Conservation (phyloP, 1,139 yeast genomes). For the Ogataea hybrid region DNA sequence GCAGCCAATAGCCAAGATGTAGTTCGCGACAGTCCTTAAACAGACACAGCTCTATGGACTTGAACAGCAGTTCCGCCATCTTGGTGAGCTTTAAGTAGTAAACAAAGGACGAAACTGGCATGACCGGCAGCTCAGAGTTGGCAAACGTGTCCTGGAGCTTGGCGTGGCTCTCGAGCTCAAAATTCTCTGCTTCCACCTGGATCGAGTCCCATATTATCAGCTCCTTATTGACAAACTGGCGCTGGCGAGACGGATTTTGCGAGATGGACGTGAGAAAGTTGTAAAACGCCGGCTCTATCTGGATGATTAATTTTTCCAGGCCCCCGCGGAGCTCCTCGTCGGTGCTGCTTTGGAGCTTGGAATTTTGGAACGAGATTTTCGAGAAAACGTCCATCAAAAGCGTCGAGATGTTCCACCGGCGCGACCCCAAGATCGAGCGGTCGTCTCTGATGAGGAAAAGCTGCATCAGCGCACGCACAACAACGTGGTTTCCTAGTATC, state of each 20-base stretch:
- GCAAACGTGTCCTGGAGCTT: constrained; percentile 21
- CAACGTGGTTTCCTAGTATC: constrained; percentile 41
- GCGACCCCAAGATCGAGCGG: constrained; percentile 45
- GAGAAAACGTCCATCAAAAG: constrained; percentile 18
- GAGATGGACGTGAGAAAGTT: constrained; percentile 59
- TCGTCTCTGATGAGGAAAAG: constrained; percentile 61
- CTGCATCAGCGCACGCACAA: constrained; percentile 62
- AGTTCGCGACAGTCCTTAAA: constrained; percentile 69
- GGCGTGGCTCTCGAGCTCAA: constrained; percentile 39
- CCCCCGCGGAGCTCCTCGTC: constrained; percentile 13
- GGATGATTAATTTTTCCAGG: constrained; percentile 31
- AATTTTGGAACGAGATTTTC: constrained; percentile 20
- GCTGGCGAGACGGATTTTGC: constrained; percentile 78
- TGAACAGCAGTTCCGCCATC: constrained; percentile 70
- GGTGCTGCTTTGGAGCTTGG: constrained; percentile 15
- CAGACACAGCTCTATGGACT: constrained; percentile 76
- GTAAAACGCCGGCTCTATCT: constrained; percentile 46
- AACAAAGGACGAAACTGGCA: constrained; percentile 68
- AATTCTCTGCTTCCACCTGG: constrained; percentile 63
- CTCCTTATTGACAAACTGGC: constrained; percentile 64
- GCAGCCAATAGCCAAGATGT: constrained; percentile 67
- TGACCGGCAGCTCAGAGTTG: constrained; percentile 33
- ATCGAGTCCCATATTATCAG: constrained; percentile 71
- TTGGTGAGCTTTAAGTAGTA: constrained; percentile 60
- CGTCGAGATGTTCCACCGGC: constrained; percentile 17